Evolutionary conservation across 1,139 yeast genomes (phyloP), one percentile per base, ranked within the genome.

Genomic region (Suhomyces bokatorum): DNA sequence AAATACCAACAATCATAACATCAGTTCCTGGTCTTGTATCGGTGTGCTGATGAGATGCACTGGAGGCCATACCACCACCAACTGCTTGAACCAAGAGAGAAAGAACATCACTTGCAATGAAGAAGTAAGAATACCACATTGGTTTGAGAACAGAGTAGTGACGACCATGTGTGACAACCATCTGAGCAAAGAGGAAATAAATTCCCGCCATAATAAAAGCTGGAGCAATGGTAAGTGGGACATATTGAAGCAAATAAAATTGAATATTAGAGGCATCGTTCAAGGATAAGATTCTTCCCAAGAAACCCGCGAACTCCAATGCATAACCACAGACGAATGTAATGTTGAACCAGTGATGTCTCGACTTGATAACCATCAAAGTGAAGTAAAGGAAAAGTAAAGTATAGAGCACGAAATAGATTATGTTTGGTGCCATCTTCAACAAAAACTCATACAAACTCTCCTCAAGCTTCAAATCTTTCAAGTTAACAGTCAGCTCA

Each of bases 151-250:
- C 58, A 1, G 95, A 81, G 55, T 69, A 83, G 35, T 73, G 63
- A 40, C 79, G 69, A 6, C 96, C 95, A 61, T 81, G 86, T 7
- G 87, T 70, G 42, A 85, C 80, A 37, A 86, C 80, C 50, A 86
- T 55, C 62, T 87, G 89, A 4, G 90, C 95, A 56, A 89, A 73
- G 42, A 85, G 67, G 57, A 80, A 87, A 65, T 90, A 90, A 8
- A 90, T 73, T 5, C 96, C 97, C 4, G 87, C 97, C 90, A 88
- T 87, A 43, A 87, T 74, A 62, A 91, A 89, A 6, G 93, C 93
- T 0, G 97, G 97, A 0, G 90, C 93, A 42, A 90, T 68, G 0
- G 96, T 88, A 49, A 89, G 69, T 47, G 85, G 70, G 42, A 84
- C 78, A 51, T 83, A 79, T 63, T 90, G 96, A 50, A 83, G 64